Evolutionary conservation across 495 filamentous ascomycete genomes (phyloP).

Genomic region (Lasiosphaeris hirsuta): DNA sequence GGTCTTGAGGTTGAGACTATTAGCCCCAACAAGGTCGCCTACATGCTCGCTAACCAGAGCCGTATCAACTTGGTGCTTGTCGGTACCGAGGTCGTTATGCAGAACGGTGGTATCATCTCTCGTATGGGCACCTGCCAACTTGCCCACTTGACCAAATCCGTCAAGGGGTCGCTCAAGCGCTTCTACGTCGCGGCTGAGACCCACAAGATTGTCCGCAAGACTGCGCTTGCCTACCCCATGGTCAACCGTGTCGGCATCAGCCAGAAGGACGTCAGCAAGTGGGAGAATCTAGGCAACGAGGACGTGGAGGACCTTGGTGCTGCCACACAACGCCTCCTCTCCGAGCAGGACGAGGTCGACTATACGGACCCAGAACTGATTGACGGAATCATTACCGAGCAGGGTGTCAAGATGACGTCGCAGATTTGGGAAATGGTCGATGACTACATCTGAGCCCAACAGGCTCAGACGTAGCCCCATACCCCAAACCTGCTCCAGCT

Average conservation of each 20-base stretch:
- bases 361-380: slow-evolving; percentile 60
- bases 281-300: slow-evolving; percentile 54
- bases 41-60: slow-evolving; percentile 65
- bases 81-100: slow-evolving; percentile 90
- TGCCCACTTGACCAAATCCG: slow-evolving; percentile 72
- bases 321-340: slow-evolving; percentile 26
- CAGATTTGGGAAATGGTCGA: slow-evolving; percentile 37
- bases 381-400: slow-evolving; percentile 36
- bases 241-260: slow-evolving; percentile 46
- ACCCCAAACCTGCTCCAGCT: no score
- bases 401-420: slow-evolving; percentile 40
- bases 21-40: slow-evolving; percentile 74
- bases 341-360: slow-evolving; percentile 59
- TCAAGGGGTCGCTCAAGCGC: slow-evolving; percentile 56
- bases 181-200: slow-evolving; percentile 93
- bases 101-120: slow-evolving; percentile 89
- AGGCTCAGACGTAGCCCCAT: no score
- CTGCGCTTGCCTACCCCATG: slow-evolving; percentile 23
- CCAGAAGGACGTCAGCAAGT: slow-evolving; percentile 63
- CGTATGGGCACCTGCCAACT: slow-evolving; percentile 91
- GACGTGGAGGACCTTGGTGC: slow-evolving; percentile 22
- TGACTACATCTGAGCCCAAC: slow-evolving; percentile 23
- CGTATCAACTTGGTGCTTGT: slow-evolving; percentile 78
- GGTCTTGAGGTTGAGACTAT: slow-evolving; percentile 80
- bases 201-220: slow-evolving; percentile 61